Evolutionary conservation across 2,329 filamentous ascomycete genomes (phyloP).

Genomic region (Polytolypa hystricis): DNA sequence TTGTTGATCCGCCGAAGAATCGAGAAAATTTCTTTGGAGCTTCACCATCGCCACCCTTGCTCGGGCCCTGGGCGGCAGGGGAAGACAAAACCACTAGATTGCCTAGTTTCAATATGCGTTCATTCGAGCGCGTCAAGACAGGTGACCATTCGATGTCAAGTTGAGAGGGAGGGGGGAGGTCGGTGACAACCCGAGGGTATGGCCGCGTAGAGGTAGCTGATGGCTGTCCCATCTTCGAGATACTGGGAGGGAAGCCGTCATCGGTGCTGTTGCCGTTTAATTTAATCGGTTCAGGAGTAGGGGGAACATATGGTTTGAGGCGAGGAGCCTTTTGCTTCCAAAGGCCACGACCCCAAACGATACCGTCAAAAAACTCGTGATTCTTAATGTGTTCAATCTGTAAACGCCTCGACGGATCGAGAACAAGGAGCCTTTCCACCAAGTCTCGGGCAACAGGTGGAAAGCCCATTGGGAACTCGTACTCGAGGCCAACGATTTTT

Average conservation of each 20-base stretch:
- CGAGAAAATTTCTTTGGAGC: conserved; percentile 73
- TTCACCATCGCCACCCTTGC: conserved; percentile 54
- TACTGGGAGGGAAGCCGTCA: conserved; percentile 33
- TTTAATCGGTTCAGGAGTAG: conserved; percentile 66
- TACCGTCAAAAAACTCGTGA: conserved; percentile 86
- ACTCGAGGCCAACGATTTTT: conserved; percentile 91
- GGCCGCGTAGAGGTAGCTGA: conserved; percentile 45
- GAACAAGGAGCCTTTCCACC: conserved; percentile 77
- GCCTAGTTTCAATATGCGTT: conserved; percentile 86
- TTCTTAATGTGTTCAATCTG: conserved; percentile 95
- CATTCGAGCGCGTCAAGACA: conserved; percentile 79
- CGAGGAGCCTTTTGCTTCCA: conserved; percentile 88
- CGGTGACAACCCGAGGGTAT: conserved; percentile 77
- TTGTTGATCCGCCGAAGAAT: conserved; percentile 83
- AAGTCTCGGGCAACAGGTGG: conserved; percentile 76
- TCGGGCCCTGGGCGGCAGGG: conserved; percentile 61
- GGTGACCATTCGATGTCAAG: conserved; percentile 98
- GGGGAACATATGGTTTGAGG: conserved; percentile 71
- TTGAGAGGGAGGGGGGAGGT: conserved; percentile 90
- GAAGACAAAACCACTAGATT: conserved; percentile 77
- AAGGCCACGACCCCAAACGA: conserved; percentile 68
- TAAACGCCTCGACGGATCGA: conserved; percentile 73
- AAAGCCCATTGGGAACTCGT: conserved; percentile 84
- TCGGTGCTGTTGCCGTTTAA: conserved; percentile 43
- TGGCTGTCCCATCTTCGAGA: conserved; percentile 24